A percentile compares a stretch with the other conserved stretches of the same genome.
Evolutionary conservation across 495 filamentous ascomycete genomes (phyloP).

Genomic region (Hypoxylon intermedium): DNA sequence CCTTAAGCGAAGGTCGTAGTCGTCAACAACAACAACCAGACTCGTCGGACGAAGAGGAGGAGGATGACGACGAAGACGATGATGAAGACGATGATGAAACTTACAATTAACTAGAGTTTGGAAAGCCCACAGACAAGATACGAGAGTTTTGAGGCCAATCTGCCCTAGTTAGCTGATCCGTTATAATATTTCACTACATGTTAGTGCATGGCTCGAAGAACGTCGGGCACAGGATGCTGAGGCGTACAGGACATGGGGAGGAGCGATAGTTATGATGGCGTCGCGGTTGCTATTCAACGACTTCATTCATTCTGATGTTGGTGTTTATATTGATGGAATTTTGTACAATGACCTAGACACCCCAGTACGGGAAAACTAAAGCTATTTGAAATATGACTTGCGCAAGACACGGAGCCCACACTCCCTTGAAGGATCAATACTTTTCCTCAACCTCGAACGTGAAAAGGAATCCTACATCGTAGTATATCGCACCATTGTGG

Average conservation of each 20-base stretch:
- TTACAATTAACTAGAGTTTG: neutral
- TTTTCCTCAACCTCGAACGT: slow-evolving; percentile 1
- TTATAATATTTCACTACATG: neutral
- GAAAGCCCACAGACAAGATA: no score
- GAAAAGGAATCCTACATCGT: slow-evolving; percentile 13
- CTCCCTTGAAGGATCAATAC: slow-evolving; percentile 3
- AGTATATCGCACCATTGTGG: slow-evolving; percentile 10
- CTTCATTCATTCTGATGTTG: slow-evolving; percentile 10
- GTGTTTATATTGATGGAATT: slow-evolving; percentile 22
- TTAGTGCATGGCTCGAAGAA: slow-evolving; percentile 8
- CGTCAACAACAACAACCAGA: neutral
- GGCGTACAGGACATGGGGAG: slow-evolving; percentile 1
- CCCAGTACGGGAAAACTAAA: slow-evolving; percentile 6
- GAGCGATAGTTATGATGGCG: slow-evolving; percentile 10
- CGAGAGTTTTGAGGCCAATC: no score
- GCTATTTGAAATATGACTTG: neutral
- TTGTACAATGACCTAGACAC: slow-evolving; percentile 36
- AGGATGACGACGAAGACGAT: slow-evolving; percentile 6
- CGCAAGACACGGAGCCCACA: neutral
- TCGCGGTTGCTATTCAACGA: slow-evolving; percentile 10
- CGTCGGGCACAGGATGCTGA: neutral
- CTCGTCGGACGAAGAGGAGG: slow-evolving; percentile 15
- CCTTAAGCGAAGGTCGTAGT: slow-evolving; percentile 1
- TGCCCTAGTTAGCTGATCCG: no score
- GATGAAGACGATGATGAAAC: slow-evolving; percentile 1